A percentile compares a stretch with the other conserved stretches of the same genome.
Evolutionary conservation across 2,329 filamentous ascomycete species (phyloP).

Genomic region (Arthrobotrys entomopaga): DNA sequence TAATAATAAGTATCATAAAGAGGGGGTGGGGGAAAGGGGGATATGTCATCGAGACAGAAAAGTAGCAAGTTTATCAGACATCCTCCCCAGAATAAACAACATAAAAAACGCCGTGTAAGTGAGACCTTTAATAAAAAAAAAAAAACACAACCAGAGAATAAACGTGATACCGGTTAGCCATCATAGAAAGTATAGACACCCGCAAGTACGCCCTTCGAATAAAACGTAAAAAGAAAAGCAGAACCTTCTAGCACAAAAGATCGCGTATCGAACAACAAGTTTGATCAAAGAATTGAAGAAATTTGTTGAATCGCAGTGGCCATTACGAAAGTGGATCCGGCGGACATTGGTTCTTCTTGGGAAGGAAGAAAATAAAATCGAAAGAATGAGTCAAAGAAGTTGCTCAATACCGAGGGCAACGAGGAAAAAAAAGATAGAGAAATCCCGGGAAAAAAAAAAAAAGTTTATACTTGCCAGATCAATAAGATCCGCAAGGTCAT

Average conservation of each 20-base stretch:
- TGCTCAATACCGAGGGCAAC: conserved; percentile 9
- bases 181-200: background rate
- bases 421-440: conserved; percentile 13
- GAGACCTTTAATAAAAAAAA: conserved; percentile 15
- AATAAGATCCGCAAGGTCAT: background rate
- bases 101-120: conserved; percentile 32
- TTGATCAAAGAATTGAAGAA: conserved; percentile 43
- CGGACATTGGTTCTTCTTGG: conserved; percentile 2
- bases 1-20: conserved; percentile 1
- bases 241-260: conserved; percentile 18
- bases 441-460: background rate
- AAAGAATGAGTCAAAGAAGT: background rate
- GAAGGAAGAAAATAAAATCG: background rate
- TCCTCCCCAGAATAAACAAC: conserved; percentile 6
- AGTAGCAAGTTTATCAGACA: conserved; percentile 9
- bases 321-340: conserved; percentile 48
- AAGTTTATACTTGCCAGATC: background rate
- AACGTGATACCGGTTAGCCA: conserved; percentile 6
- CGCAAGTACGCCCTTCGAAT: conserved; percentile 19
- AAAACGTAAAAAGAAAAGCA: conserved; percentile 18
- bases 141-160: conserved; percentile 2
- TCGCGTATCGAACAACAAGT: conserved; percentile 41
- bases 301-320: conserved; percentile 42
- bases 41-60: background rate
- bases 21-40: background rate